Evolutionary conservation across 768 basidiomycete species (phyloP).

Genomic region (Lactarius indigo): DNA sequence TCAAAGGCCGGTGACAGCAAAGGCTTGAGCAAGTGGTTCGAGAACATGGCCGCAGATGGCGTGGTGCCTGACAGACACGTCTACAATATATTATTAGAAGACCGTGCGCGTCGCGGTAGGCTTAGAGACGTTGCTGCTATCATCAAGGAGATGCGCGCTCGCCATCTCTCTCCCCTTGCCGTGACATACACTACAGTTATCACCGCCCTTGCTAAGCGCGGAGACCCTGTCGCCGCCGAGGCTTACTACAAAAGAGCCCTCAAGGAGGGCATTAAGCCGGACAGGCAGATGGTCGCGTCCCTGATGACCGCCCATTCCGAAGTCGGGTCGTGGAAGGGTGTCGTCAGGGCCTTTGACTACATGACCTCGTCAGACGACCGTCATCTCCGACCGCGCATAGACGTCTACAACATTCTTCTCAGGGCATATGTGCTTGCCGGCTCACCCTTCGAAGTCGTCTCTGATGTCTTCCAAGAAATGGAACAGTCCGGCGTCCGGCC

Average conservation of each 20-base stretch:
- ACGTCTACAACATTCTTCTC: conserved; percentile 72
- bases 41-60: conserved; percentile 46
- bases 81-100: conserved; percentile 58
- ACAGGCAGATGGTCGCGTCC: conserved; percentile 60
- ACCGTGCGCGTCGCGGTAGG: conserved; percentile 53
- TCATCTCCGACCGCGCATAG: conserved; percentile 46
- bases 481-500: conserved; percentile 50
- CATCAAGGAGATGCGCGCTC: conserved; percentile 58
- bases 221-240: conserved; percentile 64
- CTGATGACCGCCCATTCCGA: conserved; percentile 84
- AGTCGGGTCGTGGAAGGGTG: conserved; percentile 74
- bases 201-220: conserved; percentile 55
- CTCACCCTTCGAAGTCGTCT: conserved; percentile 65
- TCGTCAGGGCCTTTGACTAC: conserved; percentile 65
- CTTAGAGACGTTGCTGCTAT: conserved; percentile 46
- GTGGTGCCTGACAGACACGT: conserved; percentile 51
- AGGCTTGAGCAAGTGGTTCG: conserved; percentile 54
- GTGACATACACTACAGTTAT: conserved; percentile 67
- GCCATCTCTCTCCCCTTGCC: conserved; percentile 44
- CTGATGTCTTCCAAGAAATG: conserved; percentile 57
- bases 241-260: conserved; percentile 62
- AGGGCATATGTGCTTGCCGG: conserved; percentile 82
- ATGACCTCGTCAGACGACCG: conserved; percentile 39
- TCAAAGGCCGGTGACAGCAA: conserved; percentile 44
- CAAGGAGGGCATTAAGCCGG: conserved; percentile 56